These are phyloP conservation scores for Pseudonitzschia delicatissima DNA, from an alignment of 108 stramenopile genomes.

Conservation along the genomic window DNA sequence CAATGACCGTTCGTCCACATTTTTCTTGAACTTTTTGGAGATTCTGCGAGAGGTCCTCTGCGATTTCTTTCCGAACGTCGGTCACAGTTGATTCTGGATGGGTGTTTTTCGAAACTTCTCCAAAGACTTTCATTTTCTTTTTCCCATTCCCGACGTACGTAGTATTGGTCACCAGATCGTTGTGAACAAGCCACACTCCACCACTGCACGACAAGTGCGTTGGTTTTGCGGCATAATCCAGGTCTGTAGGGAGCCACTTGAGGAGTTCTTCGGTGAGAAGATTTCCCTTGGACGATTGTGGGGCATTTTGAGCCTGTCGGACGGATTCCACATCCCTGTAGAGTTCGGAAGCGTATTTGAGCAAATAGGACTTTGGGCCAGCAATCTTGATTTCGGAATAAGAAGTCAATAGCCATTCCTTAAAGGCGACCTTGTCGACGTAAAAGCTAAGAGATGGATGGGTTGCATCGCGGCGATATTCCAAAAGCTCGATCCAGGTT, in stretches of 20 bases:
- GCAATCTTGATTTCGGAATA: not conserved
- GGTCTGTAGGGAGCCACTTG: not conserved
- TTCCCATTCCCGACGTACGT: constrained; percentile 5
- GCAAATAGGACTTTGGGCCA: not conserved
- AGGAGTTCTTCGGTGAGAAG: not conserved
- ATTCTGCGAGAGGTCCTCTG: not conserved
- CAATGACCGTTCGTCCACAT: not conserved
- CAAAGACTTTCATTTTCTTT: not conserved
- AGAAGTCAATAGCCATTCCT: not conserved
- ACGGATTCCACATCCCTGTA: not conserved
- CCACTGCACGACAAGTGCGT: constrained; percentile 13
- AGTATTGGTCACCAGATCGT: not conserved
- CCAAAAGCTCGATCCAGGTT: constrained; percentile 19
- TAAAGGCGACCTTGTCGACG: constrained; percentile 26
- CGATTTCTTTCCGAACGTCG: not conserved
- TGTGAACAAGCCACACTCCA: constrained; percentile 26
- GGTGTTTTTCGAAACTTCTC: not conserved
- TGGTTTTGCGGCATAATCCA: constrained; percentile 21
- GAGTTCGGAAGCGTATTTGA: not conserved
- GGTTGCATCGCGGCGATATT: not conserved
- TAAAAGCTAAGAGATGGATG: constrained; percentile 8
- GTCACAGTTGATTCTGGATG: not conserved
- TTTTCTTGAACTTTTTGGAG: constrained; percentile 2
- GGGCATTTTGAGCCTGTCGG: no score
- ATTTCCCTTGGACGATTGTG: not conserved